Evolutionary conservation across 2,329 filamentous ascomycete genomes (phyloP).

Genomic region (Ceratocystis cacaofunesta): DNA sequence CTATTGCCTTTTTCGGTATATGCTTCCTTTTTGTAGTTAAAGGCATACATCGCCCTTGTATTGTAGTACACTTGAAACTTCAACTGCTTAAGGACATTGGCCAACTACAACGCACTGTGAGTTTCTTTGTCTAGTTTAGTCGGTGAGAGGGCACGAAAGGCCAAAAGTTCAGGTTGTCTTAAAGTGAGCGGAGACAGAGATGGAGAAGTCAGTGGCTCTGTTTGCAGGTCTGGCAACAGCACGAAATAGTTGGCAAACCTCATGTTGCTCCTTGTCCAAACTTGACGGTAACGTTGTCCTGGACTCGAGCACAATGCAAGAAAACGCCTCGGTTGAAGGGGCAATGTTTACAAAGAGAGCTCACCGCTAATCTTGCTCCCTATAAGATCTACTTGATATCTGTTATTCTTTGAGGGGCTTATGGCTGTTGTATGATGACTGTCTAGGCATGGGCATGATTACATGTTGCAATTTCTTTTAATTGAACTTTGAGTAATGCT

Average conservation of each 20-base stretch:
- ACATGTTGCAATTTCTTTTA: too few relatives aligned
- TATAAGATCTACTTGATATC: background rate
- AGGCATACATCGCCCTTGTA: background rate
- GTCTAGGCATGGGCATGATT: too few relatives aligned
- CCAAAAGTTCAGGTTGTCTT: background rate
- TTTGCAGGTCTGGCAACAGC: background rate
- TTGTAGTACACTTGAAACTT: background rate
- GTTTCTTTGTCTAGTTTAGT: too few relatives aligned
- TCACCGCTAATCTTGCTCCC: background rate
- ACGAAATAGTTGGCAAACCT: background rate
- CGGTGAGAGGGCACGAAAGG: background rate
- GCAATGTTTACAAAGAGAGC: background rate
- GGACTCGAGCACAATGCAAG: background rate
- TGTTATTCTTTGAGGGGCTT: too few relatives aligned
- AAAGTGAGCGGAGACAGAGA: too few relatives aligned
- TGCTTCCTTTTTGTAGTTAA: background rate
- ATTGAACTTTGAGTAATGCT: too few relatives aligned
- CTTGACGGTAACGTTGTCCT: background rate
- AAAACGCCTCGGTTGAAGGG: background rate
- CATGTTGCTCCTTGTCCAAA: background rate
- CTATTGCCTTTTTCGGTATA: slow-evolving; percentile 1
- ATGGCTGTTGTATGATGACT: too few relatives aligned
- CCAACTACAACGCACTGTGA: too few relatives aligned
- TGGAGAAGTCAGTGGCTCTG: too few relatives aligned
- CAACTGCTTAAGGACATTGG: background rate